A percentile compares a stretch with the other conserved stretches of the same genome.
phyloP scores from a whole-genome alignment of 768 basidiomycete genomes.

The Steccherinum ochraceum region DNA sequence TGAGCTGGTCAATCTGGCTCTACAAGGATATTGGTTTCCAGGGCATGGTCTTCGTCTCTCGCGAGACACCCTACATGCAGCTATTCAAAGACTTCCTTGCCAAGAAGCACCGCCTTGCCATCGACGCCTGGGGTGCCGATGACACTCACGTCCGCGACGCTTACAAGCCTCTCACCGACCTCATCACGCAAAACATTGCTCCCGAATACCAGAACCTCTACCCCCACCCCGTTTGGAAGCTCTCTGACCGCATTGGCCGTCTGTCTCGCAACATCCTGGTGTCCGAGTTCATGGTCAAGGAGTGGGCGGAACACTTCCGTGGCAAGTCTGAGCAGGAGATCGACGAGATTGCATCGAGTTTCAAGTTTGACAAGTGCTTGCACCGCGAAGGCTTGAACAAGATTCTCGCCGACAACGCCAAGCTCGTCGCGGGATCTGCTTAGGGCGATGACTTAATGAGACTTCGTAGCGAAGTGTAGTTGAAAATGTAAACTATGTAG shows the following conservation, averaged over 20 bases:
- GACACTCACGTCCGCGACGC: constrained; percentile 45
- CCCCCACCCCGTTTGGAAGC: constrained; percentile 59
- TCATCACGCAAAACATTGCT: constrained; percentile 49
- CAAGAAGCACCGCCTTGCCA: constrained; percentile 72
- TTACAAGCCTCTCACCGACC: constrained; percentile 62
- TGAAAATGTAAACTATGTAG: background rate
- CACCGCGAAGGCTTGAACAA: constrained; percentile 54
- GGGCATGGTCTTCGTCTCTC: constrained; percentile 74
- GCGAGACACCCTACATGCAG: constrained; percentile 64
- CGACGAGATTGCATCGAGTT: constrained; percentile 70
- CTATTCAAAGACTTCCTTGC: constrained; percentile 63
- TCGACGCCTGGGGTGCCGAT: constrained; percentile 77
- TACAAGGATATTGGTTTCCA: constrained; percentile 87
- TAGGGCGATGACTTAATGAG: no score
- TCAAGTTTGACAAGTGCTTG: constrained; percentile 63
- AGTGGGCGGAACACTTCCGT: constrained; percentile 67
- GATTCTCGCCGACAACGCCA: constrained; percentile 23
- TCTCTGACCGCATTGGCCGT: constrained; percentile 47
- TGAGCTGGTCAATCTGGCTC: constrained; percentile 83
- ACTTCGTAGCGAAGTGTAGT: background rate
- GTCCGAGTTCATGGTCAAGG: constrained; percentile 62
- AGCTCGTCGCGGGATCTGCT: background rate
- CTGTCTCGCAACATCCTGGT: constrained; percentile 63
- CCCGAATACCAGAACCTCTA: constrained; percentile 48
- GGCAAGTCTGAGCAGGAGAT: constrained; percentile 55